A percentile compares a stretch with the other conserved stretches of the same genome.
phyloP scores from a whole-genome alignment of 345 rosid genomes.

The Ceriops tagal region DNA sequence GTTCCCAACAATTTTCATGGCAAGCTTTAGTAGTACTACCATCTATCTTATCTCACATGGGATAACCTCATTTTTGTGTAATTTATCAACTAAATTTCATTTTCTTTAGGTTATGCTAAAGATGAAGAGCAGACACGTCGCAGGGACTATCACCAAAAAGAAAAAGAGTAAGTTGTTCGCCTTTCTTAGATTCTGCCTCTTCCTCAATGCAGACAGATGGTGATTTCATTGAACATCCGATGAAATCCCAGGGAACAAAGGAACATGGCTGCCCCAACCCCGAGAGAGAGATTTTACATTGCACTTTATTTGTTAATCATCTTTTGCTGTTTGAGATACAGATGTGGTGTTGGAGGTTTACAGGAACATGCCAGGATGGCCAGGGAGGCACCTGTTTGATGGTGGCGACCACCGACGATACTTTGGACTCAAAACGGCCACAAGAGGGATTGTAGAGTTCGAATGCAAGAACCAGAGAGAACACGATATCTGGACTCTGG shows the following conservation, averaged over 20 bases:
- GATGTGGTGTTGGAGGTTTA: constrained; percentile 69
- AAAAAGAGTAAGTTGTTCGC: constrained; percentile 57
- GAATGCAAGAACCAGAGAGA: constrained; percentile 79
- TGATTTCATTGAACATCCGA: too few relatives aligned
- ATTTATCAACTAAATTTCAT: too few relatives aligned
- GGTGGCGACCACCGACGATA: constrained; percentile 61
- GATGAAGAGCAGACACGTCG: constrained; percentile 88
- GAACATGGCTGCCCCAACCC: too few relatives aligned
- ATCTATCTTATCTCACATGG: too few relatives aligned
- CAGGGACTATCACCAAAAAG: constrained; percentile 82
- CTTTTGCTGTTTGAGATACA: constrained; percentile 22
- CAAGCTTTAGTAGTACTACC: background rate
- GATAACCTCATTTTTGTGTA: too few relatives aligned
- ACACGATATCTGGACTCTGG: constrained; percentile 78
- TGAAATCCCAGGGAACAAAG: too few relatives aligned
- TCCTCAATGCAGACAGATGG: background rate
- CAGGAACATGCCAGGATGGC: constrained; percentile 82
- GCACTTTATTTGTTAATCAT: background rate
- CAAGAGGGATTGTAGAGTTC: constrained; percentile 67
- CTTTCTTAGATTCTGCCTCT: background rate
- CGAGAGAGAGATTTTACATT: background rate
- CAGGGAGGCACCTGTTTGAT: constrained; percentile 73
- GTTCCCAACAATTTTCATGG: background rate
- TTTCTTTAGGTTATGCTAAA: constrained; percentile 63
- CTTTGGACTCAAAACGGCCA: constrained; percentile 71